Conservation (phyloP, 441 rosid species). For the Erodium chrysanthum region DNA sequence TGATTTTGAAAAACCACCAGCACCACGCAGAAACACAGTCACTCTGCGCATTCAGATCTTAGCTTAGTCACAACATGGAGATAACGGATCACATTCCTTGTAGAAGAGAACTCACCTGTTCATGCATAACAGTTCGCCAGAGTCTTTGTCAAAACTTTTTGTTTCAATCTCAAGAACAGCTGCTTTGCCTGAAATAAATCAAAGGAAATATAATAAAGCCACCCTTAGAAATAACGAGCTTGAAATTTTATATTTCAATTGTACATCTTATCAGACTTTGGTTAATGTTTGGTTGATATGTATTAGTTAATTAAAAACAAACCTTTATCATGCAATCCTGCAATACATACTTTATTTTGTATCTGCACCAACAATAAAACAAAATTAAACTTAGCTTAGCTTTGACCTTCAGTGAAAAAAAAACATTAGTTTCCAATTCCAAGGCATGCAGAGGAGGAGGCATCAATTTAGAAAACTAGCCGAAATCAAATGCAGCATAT, state of each 20-base stretch:
- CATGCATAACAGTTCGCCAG: constrained; percentile 69
- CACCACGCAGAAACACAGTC: constrained; percentile 59
- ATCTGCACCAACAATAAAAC: constrained; percentile 46
- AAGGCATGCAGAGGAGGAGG: neutral
- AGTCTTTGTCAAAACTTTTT: constrained; percentile 56
- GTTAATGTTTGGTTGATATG: neutral
- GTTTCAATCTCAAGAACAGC: constrained; percentile 74
- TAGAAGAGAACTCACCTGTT: constrained; percentile 42
- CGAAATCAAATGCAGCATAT: no score
- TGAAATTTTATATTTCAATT: no score
- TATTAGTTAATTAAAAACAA: constrained; percentile 18
- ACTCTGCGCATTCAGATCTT: constrained; percentile 35
- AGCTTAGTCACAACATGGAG: constrained; percentile 10
- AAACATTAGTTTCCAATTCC: neutral
- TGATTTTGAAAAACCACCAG: constrained; percentile 82
- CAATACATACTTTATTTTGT: constrained; percentile 48
- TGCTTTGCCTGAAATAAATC: constrained; percentile 59
- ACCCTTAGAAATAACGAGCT: neutral
- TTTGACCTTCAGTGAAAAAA: neutral
- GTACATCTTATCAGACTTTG: no score
- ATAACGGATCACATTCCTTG: constrained; percentile 10
- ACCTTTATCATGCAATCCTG: constrained; percentile 95
- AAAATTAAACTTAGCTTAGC: constrained; percentile 8
- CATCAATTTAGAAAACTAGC: no score
- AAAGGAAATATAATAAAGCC: constrained; percentile 8